phyloP scores from a whole-genome alignment of 2,329 filamentous ascomycete genomes.

The Parascedosporium putredinis region DNA sequence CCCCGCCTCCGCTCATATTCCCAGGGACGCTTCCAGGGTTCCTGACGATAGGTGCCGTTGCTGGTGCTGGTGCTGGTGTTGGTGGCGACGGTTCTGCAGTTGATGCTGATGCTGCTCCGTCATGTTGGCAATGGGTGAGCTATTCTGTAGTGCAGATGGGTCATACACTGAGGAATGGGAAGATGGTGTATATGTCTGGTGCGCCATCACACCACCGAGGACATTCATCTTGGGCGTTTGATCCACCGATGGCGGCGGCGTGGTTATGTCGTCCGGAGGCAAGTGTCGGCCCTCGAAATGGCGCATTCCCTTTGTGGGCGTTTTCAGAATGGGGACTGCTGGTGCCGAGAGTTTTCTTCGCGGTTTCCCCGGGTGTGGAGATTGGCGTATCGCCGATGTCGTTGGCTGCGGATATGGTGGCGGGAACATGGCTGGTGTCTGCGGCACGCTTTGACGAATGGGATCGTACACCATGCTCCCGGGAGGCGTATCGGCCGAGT shows the following conservation, averaged over 20 bases:
- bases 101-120: slow-evolving; percentile 18
- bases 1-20: neutral
- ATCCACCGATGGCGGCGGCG: slow-evolving; percentile 20
- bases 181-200: slow-evolving; percentile 26
- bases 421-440: slow-evolving; percentile 35
- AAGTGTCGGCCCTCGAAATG: slow-evolving; percentile 20
- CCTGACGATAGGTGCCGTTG: neutral
- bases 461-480: slow-evolving; percentile 53
- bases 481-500: slow-evolving; percentile 36
- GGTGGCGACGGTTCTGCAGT: neutral
- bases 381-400: slow-evolving; percentile 36
- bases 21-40: neutral
- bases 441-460: slow-evolving; percentile 44
- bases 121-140: slow-evolving; percentile 32
- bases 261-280: slow-evolving; percentile 20
- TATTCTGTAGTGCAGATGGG: slow-evolving; percentile 23
- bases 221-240: slow-evolving; percentile 18
- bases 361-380: slow-evolving; percentile 21
- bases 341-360: slow-evolving; percentile 15
- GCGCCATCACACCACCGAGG: slow-evolving; percentile 14
- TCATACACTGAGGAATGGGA: slow-evolving; percentile 34
- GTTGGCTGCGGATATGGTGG: slow-evolving; percentile 38
- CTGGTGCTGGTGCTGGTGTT: neutral
- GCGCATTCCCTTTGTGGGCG: slow-evolving; percentile 13
- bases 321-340: slow-evolving; percentile 9